These are phyloP conservation scores for Quambalaria eucalypti DNA, from an alignment of 1,284 basidiomycete species.

Conservation along the genomic window DNA sequence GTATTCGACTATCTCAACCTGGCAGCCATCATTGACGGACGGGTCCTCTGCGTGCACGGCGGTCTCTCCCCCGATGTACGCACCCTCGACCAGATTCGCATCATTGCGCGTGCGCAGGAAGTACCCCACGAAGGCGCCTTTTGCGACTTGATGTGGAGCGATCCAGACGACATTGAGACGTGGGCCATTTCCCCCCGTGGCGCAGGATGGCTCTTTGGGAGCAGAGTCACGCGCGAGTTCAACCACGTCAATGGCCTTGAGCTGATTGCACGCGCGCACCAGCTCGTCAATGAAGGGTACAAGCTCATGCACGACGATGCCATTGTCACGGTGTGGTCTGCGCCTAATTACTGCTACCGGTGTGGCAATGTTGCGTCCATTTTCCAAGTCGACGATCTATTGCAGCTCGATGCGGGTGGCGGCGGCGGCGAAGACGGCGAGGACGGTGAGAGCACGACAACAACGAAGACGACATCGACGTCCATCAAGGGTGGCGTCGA, in stretches of 20 bases:
- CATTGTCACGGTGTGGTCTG: constrained; percentile 36
- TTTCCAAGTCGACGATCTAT: constrained; percentile 39
- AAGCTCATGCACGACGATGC: constrained; percentile 34
- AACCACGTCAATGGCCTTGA: constrained; percentile 76
- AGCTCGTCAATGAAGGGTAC: constrained; percentile 64
- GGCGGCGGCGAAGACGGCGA: constrained; percentile 1
- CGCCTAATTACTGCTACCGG: constrained; percentile 36
- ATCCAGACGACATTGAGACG: constrained; percentile 81
- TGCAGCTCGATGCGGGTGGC: constrained; percentile 6
- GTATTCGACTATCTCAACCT: constrained; percentile 91
- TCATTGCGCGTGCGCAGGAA: constrained; percentile 82
- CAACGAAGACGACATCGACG: no score
- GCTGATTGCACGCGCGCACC: constrained; percentile 84
- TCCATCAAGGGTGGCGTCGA: neutral
- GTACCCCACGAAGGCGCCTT: constrained; percentile 97
- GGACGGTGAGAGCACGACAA: no score
- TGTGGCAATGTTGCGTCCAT: constrained; percentile 47
- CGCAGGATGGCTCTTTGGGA: constrained; percentile 92
- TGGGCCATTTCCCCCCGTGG: constrained; percentile 92
- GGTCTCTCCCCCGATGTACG: constrained; percentile 85
- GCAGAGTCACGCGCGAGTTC: constrained; percentile 80
- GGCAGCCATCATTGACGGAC: constrained; percentile 82
- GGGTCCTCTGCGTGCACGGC: constrained; percentile 82
- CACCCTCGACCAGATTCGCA: constrained; percentile 82
- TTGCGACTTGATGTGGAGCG: constrained; percentile 51